Evolutionary conservation across 345 rosid species (phyloP), one percentile per base, ranked within the genome.

Genomic region (Rhodamnia rubescens): DNA sequence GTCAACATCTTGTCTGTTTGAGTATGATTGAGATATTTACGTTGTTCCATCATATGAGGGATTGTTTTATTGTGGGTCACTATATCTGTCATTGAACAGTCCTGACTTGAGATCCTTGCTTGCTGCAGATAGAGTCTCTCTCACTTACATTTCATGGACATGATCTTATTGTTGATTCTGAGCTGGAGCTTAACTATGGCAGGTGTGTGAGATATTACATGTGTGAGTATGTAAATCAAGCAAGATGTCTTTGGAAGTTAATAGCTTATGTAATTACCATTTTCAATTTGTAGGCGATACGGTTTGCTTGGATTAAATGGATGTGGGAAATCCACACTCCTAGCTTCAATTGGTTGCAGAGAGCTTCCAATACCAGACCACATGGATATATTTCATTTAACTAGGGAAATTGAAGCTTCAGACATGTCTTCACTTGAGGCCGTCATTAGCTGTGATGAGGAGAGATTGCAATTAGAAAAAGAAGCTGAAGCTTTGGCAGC

Each of bases 251-350:
- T 69, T 69, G 47, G 78, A 69, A 69, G 78, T 69, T 32, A 16
- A 32, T 69, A 8, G 78, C 44, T 40, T 42, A 36, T 69, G 42
- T 36, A 9, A 36, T 69, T 36, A 20, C 61, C 40, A 83, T 4
- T 84, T 42, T 40, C 87, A 69, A 69, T 69, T 9, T 87, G n/a
- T 87, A 92, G 99, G 84, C 99, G 99, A 47, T 98, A 98, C 87
- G 99, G 99, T 32, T 93, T 98, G 56, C 98, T 98, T 85, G 99
- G 99, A 84, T 89, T 98, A 82, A 98, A 96, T 89, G 99, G 99
- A 27, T 96, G 99, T 90, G 99, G 99, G 13, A 98, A 98, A 89
- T 98, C 99, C 40, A 98, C 99, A 1, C 95, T 98, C 47, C 91
- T 96, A 74, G 91, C 98, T 56, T 94, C 99, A 15, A 93, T 98